These are phyloP conservation scores for Berkeleyomyces basicola DNA, from an alignment of 2,329 filamentous ascomycete genomes.

Conservation along the genomic window DNA sequence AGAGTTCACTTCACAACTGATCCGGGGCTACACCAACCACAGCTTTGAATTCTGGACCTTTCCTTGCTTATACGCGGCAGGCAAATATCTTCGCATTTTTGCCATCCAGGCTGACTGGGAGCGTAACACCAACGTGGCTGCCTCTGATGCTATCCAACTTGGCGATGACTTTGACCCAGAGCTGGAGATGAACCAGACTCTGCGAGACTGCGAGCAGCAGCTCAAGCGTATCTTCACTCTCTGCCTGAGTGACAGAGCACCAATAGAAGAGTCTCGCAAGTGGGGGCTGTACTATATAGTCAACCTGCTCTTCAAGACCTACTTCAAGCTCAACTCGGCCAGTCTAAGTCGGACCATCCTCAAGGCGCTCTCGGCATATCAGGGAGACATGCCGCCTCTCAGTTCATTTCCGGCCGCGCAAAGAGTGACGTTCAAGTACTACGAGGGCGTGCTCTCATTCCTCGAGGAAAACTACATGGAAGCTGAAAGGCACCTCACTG, in stretches of 20 bases:
- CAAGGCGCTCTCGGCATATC: constrained; percentile 61
- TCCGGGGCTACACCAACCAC: constrained; percentile 62
- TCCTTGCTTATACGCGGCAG: constrained; percentile 72
- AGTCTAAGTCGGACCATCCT: constrained; percentile 82
- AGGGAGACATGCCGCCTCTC: constrained; percentile 64
- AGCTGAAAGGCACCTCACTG: constrained; percentile 65
- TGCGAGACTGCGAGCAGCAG: constrained; percentile 80
- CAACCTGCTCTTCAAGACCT: constrained; percentile 94
- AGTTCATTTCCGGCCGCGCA: constrained; percentile 75
- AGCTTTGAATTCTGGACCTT: constrained; percentile 82
- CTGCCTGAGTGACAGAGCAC: constrained; percentile 73
- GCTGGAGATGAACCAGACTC: constrained; percentile 59
- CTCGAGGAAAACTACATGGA: constrained; percentile 82
- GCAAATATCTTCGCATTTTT: constrained; percentile 73
- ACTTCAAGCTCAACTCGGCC: constrained; percentile 87
- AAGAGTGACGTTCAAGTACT: constrained; percentile 91
- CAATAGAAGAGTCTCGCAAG: constrained; percentile 79
- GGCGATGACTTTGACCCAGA: constrained; percentile 65
- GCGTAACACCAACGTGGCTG: constrained; percentile 24
- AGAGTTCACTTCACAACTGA: constrained; percentile 58
- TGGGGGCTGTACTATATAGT: constrained; percentile 95
- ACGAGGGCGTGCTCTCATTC: constrained; percentile 83
- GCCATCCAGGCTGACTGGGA: constrained; percentile 82
- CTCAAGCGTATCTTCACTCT: constrained; percentile 85
- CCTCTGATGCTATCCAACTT: constrained; percentile 32